Base-by-base conservation (phyloP, 2,329 filamentous ascomycete species). In the Claviceps arundinis region DNA sequence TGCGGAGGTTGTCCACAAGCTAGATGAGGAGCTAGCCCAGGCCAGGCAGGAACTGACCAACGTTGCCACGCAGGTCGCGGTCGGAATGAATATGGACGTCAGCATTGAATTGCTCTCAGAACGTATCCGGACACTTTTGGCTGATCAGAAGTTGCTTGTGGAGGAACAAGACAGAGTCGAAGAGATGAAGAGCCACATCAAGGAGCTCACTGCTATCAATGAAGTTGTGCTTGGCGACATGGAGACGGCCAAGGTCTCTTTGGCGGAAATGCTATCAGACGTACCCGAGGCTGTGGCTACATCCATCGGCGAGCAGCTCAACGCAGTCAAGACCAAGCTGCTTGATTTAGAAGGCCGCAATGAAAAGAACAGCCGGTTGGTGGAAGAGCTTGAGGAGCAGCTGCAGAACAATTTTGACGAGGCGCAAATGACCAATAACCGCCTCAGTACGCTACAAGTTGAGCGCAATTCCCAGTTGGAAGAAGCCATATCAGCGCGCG, bases 331-430 rank as follows among this genome's bases (percentile, higher is more conserved):
- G 67, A 80, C 81, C 64, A 82, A 81, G 63, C 80, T 85, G 67
- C 61, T 64, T 7, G 80, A 84, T 44, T 68, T 85, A 22, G 77
- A 84, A 60, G 73, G 67, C 43, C 76, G 76, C 70, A 95, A 94
- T 74, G 84, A 89, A 72, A 96, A 95, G 76, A 94, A 93, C 67
- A 86, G 87, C 43, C 82, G 89, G 22, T 75, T 98, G 13, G 88
- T 98, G 8, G 89, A 97, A 65, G 91, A 98, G 69, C 82, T 98
- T 5, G 93, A 98, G 68, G 91, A 97, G 61, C 93, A 98, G 68
- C 81, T 98, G 51, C 90, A 91, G 64, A 88, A 79, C 65, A 96
- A 93, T 70, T 98, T 89, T 68, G 93, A 98, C 63, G 87, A 95
- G 65, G 89, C 91, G 55, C 88, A 96, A 63, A 74, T 81, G 54